A percentile compares a stretch with the other conserved stretches of the same genome.
Conservation (phyloP, 1,284 basidiomycete genomes). For the Cronartium ribicola region DNA sequence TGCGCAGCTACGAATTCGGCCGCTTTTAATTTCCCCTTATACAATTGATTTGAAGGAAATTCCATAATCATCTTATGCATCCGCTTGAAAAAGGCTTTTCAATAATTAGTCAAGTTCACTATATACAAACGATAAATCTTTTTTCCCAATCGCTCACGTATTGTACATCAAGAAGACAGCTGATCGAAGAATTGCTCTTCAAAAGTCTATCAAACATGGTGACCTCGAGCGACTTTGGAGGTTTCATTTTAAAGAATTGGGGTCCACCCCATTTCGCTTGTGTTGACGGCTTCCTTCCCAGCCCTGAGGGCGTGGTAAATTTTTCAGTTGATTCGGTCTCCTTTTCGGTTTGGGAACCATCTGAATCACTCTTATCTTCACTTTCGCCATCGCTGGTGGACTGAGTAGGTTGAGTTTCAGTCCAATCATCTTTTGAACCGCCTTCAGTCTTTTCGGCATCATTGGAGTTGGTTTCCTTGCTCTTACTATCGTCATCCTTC, state of each 20-base stretch:
- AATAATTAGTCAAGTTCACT: neutral
- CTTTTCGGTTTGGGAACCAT: neutral
- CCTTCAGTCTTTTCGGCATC: neutral
- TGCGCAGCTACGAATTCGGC: slow-evolving; percentile 67
- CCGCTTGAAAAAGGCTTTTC: slow-evolving; percentile 49
- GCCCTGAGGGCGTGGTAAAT: neutral
- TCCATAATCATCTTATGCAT: slow-evolving; percentile 82
- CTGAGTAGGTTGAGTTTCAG: neutral
- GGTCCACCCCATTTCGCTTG: neutral
- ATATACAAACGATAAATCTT: neutral
- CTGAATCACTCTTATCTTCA: neutral
- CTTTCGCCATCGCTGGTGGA: neutral
- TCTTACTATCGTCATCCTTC: neutral
- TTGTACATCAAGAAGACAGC: slow-evolving; percentile 38
- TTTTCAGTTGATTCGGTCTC: neutral
- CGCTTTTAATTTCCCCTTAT: slow-evolving; percentile 67
- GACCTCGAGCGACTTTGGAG: slow-evolving; percentile 25
- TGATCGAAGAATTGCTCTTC: slow-evolving; percentile 17
- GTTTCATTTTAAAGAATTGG: slow-evolving; percentile 18
- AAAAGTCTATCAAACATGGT: slow-evolving; percentile 36
- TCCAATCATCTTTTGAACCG: neutral
- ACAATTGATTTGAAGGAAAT: slow-evolving; percentile 80
- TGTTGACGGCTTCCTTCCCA: too few species aligned
- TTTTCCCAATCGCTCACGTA: slow-evolving; percentile 22
- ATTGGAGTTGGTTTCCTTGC: neutral